Conservation (phyloP, 306 rosid species). For the Cotoneaster glaucophyllus region DNA sequence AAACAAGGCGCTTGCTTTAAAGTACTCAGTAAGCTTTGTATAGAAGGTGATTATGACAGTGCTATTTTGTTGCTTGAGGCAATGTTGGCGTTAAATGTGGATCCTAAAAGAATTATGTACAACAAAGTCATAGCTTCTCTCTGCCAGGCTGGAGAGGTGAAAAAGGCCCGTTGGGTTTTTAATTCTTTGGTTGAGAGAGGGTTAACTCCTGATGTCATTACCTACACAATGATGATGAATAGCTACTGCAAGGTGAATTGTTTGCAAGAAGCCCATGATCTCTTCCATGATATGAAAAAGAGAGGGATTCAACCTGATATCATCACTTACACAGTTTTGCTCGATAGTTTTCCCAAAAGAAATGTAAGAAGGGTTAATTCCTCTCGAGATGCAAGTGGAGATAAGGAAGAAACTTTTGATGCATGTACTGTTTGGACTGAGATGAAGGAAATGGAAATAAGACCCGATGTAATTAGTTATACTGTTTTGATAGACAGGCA, state of each 20-base stretch:
- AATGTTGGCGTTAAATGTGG: constrained; percentile 40
- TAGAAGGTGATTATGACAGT: constrained; percentile 23
- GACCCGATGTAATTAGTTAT: constrained; percentile 55
- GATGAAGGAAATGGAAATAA: constrained; percentile 50
- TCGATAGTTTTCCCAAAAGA: constrained; percentile 44
- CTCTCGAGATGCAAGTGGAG: constrained; percentile 1
- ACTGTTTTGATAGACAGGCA: constrained; percentile 66
- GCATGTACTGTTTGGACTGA: constrained; percentile 46
- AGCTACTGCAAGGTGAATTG: constrained; percentile 52
- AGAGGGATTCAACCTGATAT: constrained; percentile 68
- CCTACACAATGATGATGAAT: constrained; percentile 69
- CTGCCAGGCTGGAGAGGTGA: constrained; percentile 46
- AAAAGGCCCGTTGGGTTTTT: constrained; percentile 40
- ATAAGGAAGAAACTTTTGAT: constrained; percentile 3
- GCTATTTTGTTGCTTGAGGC: constrained; percentile 36
- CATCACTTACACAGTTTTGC: constrained; percentile 66
- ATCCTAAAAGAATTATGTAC: constrained; percentile 43
- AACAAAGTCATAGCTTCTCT: constrained; percentile 53
- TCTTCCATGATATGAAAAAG: constrained; percentile 58
- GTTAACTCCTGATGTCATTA: constrained; percentile 50
- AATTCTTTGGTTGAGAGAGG: constrained; percentile 35
- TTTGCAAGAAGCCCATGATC: constrained; percentile 50
- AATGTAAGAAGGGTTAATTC: constrained; percentile 14
- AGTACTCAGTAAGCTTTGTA: constrained; percentile 50
- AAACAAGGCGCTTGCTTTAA: constrained; percentile 36